Base-by-base conservation (phyloP, 1,284 basidiomycete genomes). In the Tetrapyrgos nigripes region DNA sequence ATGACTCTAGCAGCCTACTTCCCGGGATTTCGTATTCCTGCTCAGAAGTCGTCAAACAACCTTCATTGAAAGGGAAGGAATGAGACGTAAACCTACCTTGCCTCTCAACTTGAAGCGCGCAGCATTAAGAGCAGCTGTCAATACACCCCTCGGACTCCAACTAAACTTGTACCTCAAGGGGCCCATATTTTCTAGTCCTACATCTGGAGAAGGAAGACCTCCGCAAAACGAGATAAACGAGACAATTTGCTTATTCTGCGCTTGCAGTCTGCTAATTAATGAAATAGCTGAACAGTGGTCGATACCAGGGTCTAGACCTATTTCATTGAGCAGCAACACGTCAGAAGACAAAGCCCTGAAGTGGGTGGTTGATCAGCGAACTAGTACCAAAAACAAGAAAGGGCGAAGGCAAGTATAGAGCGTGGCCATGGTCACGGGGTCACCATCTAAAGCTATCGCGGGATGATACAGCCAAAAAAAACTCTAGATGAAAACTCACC, bases 181-280 rank as follows among this genome's bases (percentile, higher is more conserved):
- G 31, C 83, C 84, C 43, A 23, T 58, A 53, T 28, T 50, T 17
- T 27, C 26, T 28, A 28, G 11, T n/a, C 27, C 27, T 50, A 31
- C 79, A 50, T 93, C 90, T 0, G 93, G 93, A 3, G 92, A 90
- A 1, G 96, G 96, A 13, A 98, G 79, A 1, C 96, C 96, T 13
- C 96, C 96, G 63, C 96, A 98, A 82, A 97, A 97, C 0, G 94
- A 96, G 1, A 89, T 88, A 74, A 97, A 98, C 0, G 92, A 92
- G 1, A 84, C 75, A 19, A 96, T 82, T 2, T 80, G 76, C 69
- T 90, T 89, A 13, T 82, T 80, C 64, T 90, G 77, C 1, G 79
- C 74, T 46, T 85, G 80, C 2, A 93, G 72, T 50, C 79, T 76
- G 55, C 82, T 78, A 31, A 96, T 78, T 31, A 97, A 80, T 2